Evolutionary conservation across 2,329 filamentous ascomycete species (phyloP).

Genomic region (Mycosphaerella sp.): DNA sequence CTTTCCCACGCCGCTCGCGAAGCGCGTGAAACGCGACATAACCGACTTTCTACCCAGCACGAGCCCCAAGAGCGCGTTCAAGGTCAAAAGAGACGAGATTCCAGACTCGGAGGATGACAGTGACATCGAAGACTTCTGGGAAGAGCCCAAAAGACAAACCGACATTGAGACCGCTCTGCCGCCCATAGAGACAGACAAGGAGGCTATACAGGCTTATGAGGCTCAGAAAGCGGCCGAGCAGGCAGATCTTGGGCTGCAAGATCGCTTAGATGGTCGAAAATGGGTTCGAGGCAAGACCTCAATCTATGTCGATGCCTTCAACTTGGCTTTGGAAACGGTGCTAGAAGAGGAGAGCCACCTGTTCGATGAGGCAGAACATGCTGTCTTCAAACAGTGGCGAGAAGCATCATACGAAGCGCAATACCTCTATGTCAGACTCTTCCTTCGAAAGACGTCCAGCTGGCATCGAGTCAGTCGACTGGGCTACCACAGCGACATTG

Average conservation of each 20-base stretch:
- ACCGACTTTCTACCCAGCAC: not conserved
- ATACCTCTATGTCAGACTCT: constrained; percentile 90
- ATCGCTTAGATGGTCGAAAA: constrained; percentile 50
- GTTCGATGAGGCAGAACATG: constrained; percentile 72
- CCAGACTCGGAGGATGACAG: constrained; percentile 32
- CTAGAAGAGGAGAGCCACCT: constrained; percentile 81
- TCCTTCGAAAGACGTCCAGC: constrained; percentile 80
- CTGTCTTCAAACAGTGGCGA: constrained; percentile 72
- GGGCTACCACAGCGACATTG: constrained; percentile 76
- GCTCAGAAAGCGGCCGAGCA: constrained; percentile 54
- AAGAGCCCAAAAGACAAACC: constrained; percentile 45
- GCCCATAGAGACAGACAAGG: constrained; percentile 57
- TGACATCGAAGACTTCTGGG: constrained; percentile 25
- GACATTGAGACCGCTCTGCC: constrained; percentile 68
- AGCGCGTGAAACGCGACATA: constrained; percentile 31
- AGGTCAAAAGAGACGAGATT: constrained; percentile 19
- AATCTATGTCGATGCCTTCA: constrained; percentile 96
- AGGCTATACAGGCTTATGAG: constrained; percentile 77
- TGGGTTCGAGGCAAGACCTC: constrained; percentile 78
- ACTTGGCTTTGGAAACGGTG: constrained; percentile 82
- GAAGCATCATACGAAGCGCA: constrained; percentile 74
- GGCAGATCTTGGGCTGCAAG: constrained; percentile 38
- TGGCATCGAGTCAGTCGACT: constrained; percentile 82
- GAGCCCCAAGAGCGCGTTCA: constrained; percentile 23
- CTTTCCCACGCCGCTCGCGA: constrained; percentile 35